These are phyloP conservation scores for Triticum monococcum DNA, from an alignment of 176 grass and related monocot genomes.

Conservation along the genomic window DNA sequence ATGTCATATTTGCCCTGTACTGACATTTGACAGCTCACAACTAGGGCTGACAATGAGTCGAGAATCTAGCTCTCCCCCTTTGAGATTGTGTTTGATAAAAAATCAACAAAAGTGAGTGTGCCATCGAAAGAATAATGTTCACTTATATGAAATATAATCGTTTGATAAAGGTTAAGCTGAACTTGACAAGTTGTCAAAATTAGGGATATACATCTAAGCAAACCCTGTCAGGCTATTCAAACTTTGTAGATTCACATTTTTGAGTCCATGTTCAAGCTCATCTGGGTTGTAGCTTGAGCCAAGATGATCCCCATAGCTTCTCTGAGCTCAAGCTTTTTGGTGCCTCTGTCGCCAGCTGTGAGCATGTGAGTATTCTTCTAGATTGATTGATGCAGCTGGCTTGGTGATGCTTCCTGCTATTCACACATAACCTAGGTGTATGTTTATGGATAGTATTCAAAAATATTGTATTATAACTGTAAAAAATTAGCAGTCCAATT, in stretches of 20 bases:
- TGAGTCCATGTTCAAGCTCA: background rate
- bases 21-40: background rate
- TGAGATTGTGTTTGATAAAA: background rate
- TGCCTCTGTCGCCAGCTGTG: background rate
- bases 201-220: background rate
- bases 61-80: background rate
- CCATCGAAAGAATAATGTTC: background rate
- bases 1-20: background rate
- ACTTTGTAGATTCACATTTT: background rate
- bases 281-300: background rate
- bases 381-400: background rate
- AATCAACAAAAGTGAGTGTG: background rate
- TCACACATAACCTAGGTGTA: background rate
- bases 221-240: background rate
- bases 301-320: background rate
- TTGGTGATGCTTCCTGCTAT: background rate
- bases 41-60: background rate
- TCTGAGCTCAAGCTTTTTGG: slow-evolving; percentile 4
- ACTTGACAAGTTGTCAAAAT: background rate
- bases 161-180: background rate
- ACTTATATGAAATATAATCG: background rate
- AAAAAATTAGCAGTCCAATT: background rate
- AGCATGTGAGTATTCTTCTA: background rate
- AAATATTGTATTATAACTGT: background rate
- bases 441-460: background rate